A percentile compares a stretch with the other conserved stretches of the same genome.
Conservation (phyloP, 352 stramenopile species). For the Phytophthora quininea region DNA sequence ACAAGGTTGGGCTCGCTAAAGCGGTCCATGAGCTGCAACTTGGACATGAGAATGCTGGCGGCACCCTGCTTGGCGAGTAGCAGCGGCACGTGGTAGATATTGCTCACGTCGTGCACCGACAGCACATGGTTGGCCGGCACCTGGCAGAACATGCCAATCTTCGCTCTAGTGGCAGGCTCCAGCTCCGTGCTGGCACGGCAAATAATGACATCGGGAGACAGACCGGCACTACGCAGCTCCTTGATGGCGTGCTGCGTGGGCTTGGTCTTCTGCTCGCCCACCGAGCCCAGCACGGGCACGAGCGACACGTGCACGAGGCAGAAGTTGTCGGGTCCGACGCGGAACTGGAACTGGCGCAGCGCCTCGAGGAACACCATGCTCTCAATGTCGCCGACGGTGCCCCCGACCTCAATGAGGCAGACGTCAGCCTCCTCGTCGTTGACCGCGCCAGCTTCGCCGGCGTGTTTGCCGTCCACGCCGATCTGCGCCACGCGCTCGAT, state of each 20-base stretch:
- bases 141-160: conserved; percentile 99
- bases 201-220: conserved; percentile 98
- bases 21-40: conserved; percentile 92
- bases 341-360: conserved; percentile 99
- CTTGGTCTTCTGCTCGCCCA: conserved; percentile 99
- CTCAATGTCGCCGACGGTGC: conserved; percentile 99
- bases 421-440: conserved; percentile 89
- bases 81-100: conserved; percentile 99
- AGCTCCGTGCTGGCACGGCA: conserved; percentile 94
- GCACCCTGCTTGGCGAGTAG: conserved; percentile 96
- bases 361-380: conserved; percentile 99
- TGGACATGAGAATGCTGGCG: conserved; percentile 93
- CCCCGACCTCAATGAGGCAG: conserved; percentile 99
- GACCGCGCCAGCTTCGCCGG: conserved; percentile 26
- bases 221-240: conserved; percentile 95
- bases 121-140: conserved; percentile 95
- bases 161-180: conserved; percentile 92
- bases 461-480: conserved; percentile 88
- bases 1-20: conserved; percentile 81
- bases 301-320: conserved; percentile 99
- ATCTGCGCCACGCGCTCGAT: conserved; percentile 98
- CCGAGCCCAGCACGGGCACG: conserved; percentile 97
- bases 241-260: conserved; percentile 99
- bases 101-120: conserved; percentile 99
- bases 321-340: conserved; percentile 97